Evolutionary conservation across 441 rosid genomes (phyloP), one percentile per base, ranked within the genome.

Genomic region (Pelargonium myrrhifolium): DNA sequence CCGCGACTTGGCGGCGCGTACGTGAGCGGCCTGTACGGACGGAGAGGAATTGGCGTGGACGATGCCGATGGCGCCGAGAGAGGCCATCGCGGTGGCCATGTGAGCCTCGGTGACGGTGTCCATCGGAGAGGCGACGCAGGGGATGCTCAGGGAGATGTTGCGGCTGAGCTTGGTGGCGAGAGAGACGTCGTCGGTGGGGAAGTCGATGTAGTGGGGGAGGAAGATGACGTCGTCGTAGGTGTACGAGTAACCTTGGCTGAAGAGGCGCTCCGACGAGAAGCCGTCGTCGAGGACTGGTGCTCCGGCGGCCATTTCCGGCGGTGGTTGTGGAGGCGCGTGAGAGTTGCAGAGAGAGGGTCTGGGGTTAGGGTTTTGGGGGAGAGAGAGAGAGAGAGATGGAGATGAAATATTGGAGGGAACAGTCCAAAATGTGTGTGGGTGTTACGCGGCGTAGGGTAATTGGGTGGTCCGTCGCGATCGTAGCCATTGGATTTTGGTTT

Each of bases 61-160:
- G 69, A 90, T 75, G 37, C 93, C 95, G 20, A 93, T 87, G 15
- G 90, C 90, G 0, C 98, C 97, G 5, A 90, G 79, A 0, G 96
- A 88, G 11, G 98, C 97, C 93, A 93, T 86, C 37, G 96, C 82
- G 51, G 94, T 76, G 18, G 97, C 97, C 97, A 89, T 90, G 78
- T 82, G 74, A 9, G 97, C 81, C 75, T 90, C 98, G 0, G 96
- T 85, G 3, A 93, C 98, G 6, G 98, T 93, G 78, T 93, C 98
- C 98, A 93, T 90, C 0, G 97, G 98, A 8, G 97, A 93, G 65
- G 98, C 82, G 26, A 93, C 97, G 69, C 92, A 93, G 0, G 98
- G 98, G 73, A 84, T 76, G 4, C 92, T 82, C 72, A 93, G 97
- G 5, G 84, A 69, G 45, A 93, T 67, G 70, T 87, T 90, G 74